A percentile compares a stretch with the other conserved stretches of the same genome.
phyloP scores from a whole-genome alignment of 208 protist species.

The Wallacemonas sp. region DNA sequence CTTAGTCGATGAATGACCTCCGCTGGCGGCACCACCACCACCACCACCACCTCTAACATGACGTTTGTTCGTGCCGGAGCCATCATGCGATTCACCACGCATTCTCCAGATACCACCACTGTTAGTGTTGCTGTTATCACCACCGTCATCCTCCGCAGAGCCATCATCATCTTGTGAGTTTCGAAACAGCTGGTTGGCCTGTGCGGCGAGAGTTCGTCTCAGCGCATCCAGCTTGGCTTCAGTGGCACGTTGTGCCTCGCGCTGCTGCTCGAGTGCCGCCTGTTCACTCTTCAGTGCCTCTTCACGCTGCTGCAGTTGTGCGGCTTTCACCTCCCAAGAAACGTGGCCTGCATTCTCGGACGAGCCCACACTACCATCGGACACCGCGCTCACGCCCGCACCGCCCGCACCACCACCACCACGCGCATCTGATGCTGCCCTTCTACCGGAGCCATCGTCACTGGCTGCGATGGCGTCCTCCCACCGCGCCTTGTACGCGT shows the following conservation, averaged over 20 bases:
- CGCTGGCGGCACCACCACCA: too few species aligned
- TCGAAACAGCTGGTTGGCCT: conserved; percentile 50
- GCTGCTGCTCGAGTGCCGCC: conserved; percentile 31
- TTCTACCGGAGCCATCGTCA: not conserved
- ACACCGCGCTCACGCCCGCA: too few species aligned
- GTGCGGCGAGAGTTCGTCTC: conserved; percentile 54
- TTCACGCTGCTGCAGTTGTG: conserved; percentile 25
- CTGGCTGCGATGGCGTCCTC: not conserved
- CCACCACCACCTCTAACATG: not conserved
- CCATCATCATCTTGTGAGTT: not conserved
- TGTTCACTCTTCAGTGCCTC: not conserved
- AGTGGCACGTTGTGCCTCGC: conserved; percentile 35
- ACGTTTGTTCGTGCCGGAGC: not conserved
- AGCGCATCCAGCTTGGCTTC: conserved; percentile 63
- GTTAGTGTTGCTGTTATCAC: not conserved
- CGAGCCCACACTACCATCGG: too few species aligned
- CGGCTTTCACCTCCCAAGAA: conserved; percentile 13
- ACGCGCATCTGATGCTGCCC: not conserved
- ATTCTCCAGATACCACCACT: not conserved
- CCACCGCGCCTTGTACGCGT: conserved; percentile 38
- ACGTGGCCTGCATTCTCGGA: too few species aligned
- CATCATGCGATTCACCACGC: not conserved
- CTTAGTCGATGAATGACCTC: too few species aligned
- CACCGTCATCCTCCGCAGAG: not conserved
- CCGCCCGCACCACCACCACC: conserved; percentile 1